Percentiles rank a stretch among this genome's conserved stretches.
Evolutionary conservation across 2,329 filamentous ascomycete species (phyloP).

Genomic region (Bimuria novae-zelandiae): DNA sequence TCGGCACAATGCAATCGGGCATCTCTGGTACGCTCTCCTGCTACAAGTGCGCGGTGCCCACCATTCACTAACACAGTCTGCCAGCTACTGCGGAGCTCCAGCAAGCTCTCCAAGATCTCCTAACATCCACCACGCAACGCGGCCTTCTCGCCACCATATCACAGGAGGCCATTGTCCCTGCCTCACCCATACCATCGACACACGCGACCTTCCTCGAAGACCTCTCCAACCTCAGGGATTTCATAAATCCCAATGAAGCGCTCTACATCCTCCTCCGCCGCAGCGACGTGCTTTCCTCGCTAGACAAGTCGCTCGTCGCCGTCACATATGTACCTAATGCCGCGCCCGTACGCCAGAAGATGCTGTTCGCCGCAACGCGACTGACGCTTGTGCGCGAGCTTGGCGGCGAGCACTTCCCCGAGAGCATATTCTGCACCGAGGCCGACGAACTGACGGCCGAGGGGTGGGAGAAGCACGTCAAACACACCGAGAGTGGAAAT

Average conservation of each 20-base stretch:
- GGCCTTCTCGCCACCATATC: constrained; percentile 73
- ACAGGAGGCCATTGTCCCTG: constrained; percentile 68
- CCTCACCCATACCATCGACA: constrained; percentile 57
- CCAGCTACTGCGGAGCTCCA: constrained; percentile 75
- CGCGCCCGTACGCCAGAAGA: constrained; percentile 82
- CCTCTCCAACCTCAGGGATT: constrained; percentile 63
- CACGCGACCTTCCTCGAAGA: constrained; percentile 66
- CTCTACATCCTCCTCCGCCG: constrained; percentile 77
- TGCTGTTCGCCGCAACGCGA: constrained; percentile 80
- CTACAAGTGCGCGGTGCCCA: neutral
- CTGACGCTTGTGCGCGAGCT: constrained; percentile 77
- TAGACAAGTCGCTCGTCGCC: constrained; percentile 58
- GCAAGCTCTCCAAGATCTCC: constrained; percentile 71
- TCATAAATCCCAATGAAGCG: constrained; percentile 69
- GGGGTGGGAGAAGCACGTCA: constrained; percentile 75
- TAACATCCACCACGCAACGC: constrained; percentile 65
- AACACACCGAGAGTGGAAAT: constrained; percentile 63
- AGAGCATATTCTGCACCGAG: constrained; percentile 74
- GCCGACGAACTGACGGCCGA: constrained; percentile 69
- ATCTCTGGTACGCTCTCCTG: constrained; percentile 65
- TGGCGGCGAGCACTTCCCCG: constrained; percentile 76
- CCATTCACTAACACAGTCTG: neutral
- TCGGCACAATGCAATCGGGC: constrained; percentile 73
- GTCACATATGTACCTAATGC: constrained; percentile 80
- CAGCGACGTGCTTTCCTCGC: constrained; percentile 55